Base-by-base conservation (phyloP, 768 basidiomycete genomes). In the Russula abietina region DNA sequence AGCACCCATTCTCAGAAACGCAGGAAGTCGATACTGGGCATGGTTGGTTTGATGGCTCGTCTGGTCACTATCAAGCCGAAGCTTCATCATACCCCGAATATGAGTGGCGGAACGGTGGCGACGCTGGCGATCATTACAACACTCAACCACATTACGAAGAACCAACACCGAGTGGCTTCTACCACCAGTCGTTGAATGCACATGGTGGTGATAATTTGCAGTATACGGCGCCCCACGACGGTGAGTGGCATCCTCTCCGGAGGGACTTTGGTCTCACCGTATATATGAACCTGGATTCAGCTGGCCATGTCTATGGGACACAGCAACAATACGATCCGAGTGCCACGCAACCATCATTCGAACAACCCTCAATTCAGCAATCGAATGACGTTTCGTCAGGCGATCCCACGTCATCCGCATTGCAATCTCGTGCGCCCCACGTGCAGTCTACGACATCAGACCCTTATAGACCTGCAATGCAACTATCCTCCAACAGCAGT, bases 141-240 rank as follows among this genome's bases (percentile, higher is more conserved):
- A 41, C 59, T 28, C 64, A 54, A n/a, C 49, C 52, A 50, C 52
- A 53, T 26, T 61, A 67, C 38, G 56, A 36, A 11, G 56, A 24
- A 32, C 38, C 53, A 19, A 50, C 66, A 4, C 45, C 55, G 10
- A 55, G 17, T 12, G 30, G 39, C 30, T 55, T 54, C 3, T 51
- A 67, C 30, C 30, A 26, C 32, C 59, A 52, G 10, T 52, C 38
- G 48, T 12, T 24, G 53, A 39, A 51, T 43, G 17, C 19, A 24
- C 50, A 53, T 14, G 53, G 33, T 14, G 24, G 39, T 39, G 56
- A 55, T 12, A 28, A 22, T 49, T 49, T 48, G n/a, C 64, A 60
- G 64, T 43, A 61, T 43, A 32, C 10, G 10, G 56, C 39, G 12
- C 43, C 51, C 16, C 57, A 65, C 16, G 57, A 54, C n/a, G 64